Percentiles rank a stretch among this genome's conserved stretches.
Evolutionary conservation across 1,284 basidiomycete genomes (phyloP).

Genomic region (Boletus mariae): DNA sequence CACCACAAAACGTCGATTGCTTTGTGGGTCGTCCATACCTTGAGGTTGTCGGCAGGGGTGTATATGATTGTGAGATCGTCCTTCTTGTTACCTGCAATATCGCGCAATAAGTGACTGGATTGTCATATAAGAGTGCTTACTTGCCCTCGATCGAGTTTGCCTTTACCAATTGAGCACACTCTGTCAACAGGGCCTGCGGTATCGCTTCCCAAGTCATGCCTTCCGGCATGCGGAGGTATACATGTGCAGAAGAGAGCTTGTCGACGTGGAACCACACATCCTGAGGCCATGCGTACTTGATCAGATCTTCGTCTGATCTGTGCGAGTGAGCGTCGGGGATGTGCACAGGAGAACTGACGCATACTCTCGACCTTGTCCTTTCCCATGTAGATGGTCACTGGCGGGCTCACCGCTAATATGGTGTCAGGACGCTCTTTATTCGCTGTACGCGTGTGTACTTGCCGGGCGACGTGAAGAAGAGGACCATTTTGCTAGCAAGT

Average conservation of each 20-base stretch:
- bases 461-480: constrained; percentile 70
- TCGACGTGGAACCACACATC: constrained; percentile 84
- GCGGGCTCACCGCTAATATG: constrained; percentile 50
- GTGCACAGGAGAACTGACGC: constrained; percentile 28
- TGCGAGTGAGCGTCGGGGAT: constrained; percentile 13
- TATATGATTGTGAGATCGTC: constrained; percentile 93
- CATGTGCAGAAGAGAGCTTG: constrained; percentile 91
- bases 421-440: not conserved
- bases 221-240: constrained; percentile 85
- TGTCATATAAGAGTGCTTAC: constrained; percentile 9
- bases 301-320: constrained; percentile 83
- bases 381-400: constrained; percentile 88
- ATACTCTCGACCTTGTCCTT: constrained; percentile 94
- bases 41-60: constrained; percentile 86
- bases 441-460: constrained; percentile 7
- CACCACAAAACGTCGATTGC: constrained; percentile 1
- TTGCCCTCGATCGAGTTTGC: constrained; percentile 95
- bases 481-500: constrained; percentile 45
- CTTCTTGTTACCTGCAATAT: constrained; percentile 85
- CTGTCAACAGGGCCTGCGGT: constrained; percentile 73
- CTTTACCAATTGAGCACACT: constrained; percentile 94
- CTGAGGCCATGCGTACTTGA: constrained; percentile 86
- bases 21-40: constrained; percentile 46
- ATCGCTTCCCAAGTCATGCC: constrained; percentile 85
- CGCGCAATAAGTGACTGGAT: not conserved